These are phyloP conservation scores for Diaporthe capsici DNA, from an alignment of 2,329 filamentous ascomycete species.

Conservation along the genomic window DNA sequence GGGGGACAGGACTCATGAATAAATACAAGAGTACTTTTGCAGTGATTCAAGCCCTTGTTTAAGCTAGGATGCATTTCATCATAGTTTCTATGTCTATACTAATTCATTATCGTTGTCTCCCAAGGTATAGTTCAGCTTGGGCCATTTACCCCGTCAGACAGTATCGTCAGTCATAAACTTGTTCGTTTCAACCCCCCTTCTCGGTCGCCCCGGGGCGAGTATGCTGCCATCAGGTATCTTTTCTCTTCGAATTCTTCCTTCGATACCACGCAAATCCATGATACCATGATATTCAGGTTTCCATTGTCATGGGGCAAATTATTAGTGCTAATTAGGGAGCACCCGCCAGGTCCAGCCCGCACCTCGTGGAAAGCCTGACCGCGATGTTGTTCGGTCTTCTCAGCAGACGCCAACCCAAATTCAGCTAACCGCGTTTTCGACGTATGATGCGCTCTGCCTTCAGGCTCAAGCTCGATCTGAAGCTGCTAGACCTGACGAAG, in stretches of 20 bases:
- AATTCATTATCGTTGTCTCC: neutral
- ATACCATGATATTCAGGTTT: neutral
- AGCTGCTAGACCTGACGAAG: neutral
- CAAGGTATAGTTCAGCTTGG: neutral
- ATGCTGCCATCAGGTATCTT: neutral
- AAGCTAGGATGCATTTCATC: neutral
- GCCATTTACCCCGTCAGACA: too few species aligned
- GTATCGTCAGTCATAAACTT: neutral
- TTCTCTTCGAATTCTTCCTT: neutral
- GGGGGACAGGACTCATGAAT: neutral
- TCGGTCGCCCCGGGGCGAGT: too few species aligned
- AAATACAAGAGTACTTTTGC: too few species aligned
- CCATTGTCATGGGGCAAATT: neutral
- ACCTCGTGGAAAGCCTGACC: neutral
- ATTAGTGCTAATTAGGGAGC: neutral
- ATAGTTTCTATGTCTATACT: neutral
- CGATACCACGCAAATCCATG: neutral
- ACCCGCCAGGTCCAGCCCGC: too few species aligned
- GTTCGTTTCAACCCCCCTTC: neutral
- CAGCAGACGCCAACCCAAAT: neutral
- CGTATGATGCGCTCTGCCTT: slow-evolving; percentile 3
- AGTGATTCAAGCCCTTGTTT: neutral
- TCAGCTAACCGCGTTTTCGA: slow-evolving; percentile 1
- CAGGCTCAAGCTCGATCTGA: slow-evolving; percentile 8
- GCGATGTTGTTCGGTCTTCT: too few species aligned